Base-by-base conservation (phyloP, 148 eudicot genomes). In the Diospyros lotus region DNA sequence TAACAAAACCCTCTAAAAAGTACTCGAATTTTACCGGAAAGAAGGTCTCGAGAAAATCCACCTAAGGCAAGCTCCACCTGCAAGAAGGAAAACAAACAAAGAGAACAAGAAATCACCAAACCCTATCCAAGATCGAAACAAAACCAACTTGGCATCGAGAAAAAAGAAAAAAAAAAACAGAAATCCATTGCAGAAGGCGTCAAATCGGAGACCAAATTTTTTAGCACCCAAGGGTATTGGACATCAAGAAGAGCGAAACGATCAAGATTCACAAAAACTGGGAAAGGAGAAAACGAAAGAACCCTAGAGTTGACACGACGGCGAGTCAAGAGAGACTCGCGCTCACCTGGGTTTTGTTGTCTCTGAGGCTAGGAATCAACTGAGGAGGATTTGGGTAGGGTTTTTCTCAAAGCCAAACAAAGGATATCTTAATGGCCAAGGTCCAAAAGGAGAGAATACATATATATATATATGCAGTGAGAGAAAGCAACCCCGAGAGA, bases 1-100 rank as follows among this genome's bases (percentile, higher is more conserved):
- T 74, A 84, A 82, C 69, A 84, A 84, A 80, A 77, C 68, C 82
- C 76, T 75, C 79, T 18, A 41, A 72, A 84, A 73, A 81, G 72
- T 77, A 48, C 77, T 77, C 73, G 75, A 84, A 28, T 80, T 72
- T 76, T 78, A 82, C 84, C 78, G 59, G 78, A 72, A 63, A 63
- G 46, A 58, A 40, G 64, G 53, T 59, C 78, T 69, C 6, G 50
- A 74, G 59, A 69, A 28, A 28, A 72, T 72, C 72, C 63, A 73
- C 77, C 78, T 77, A 68, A 78, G 77, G 56, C 18, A 60, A 74
- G 18, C 71, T 58, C 65, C 38, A 40, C 82, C 81, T 58, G 67
- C 71, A 59, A 79, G 43, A 54, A 8, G 66, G 38, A 40, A 44
- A 42, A 15, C 60, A 70, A 72, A 79, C 44, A 54, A 13, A 72